Percentiles rank a stretch among this genome's conserved stretches.
phyloP scores from a whole-genome alignment of 2,329 filamentous ascomycete genomes.

The Aspergillus sp. region DNA sequence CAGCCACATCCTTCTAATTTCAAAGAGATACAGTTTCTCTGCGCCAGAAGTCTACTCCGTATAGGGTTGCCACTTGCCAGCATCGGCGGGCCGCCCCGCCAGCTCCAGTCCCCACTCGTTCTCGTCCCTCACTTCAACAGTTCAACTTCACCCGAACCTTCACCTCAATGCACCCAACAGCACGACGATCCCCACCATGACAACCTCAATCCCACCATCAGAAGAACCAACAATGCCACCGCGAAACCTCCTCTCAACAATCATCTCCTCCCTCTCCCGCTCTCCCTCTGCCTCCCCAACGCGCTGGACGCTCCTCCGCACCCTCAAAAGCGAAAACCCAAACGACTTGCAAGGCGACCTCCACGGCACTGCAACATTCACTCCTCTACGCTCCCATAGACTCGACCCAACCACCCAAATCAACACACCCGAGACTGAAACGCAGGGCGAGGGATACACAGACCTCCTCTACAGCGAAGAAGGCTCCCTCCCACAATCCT shows the following conservation, averaged over 20 bases:
- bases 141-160: background rate
- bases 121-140: background rate
- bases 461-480: constrained; percentile 45
- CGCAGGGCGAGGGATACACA: background rate
- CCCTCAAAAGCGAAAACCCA: constrained; percentile 41
- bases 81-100: background rate
- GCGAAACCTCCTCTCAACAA: background rate
- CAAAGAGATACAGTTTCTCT: too few relatives aligned
- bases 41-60: too few relatives aligned
- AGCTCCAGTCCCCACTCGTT: background rate
- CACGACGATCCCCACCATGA: background rate
- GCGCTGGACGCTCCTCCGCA: constrained; percentile 39
- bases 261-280: constrained; percentile 11
- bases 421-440: background rate
- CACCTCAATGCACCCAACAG: background rate
- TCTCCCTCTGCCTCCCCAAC: constrained; percentile 12
- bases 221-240: background rate
- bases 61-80: too few relatives aligned
- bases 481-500: constrained; percentile 38
- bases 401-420: constrained; percentile 4
- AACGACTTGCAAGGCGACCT: constrained; percentile 43
- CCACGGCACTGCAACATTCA: constrained; percentile 42
- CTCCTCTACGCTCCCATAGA: constrained; percentile 19
- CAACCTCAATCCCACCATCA: background rate
- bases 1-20: too few relatives aligned